Conservation (phyloP, 192 early-diverging fungal species). For the Gaertneriomyces semiglobifer region DNA sequence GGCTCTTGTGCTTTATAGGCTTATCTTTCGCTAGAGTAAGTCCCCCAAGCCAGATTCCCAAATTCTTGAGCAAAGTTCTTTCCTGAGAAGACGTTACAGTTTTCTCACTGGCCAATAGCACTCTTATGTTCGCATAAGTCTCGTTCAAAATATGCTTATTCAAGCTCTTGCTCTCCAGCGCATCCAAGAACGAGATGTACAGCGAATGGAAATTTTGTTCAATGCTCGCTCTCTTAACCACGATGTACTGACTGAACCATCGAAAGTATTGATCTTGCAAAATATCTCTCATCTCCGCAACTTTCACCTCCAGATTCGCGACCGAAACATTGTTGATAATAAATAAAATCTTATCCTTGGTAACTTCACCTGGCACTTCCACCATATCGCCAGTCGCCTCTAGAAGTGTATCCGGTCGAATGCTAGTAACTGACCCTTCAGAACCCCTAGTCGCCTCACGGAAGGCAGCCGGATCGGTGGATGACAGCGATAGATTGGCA, state of each 20-base stretch:
- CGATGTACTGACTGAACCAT: constrained; percentile 95
- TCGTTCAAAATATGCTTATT: constrained; percentile 78
- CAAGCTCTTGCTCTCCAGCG: constrained; percentile 65
- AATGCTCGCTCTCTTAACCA: constrained; percentile 91
- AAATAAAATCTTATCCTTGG: constrained; percentile 93
- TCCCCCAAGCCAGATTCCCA: constrained; percentile 97
- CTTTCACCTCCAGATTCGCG: constrained; percentile 79
- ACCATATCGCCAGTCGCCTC: constrained; percentile 41
- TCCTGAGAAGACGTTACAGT: constrained; percentile 87
- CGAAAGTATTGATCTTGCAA: constrained; percentile 61
- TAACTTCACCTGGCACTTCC: constrained; percentile 56
- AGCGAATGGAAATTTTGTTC: constrained; percentile 96
- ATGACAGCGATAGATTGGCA: constrained; percentile 15
- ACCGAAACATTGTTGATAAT: constrained; percentile 93
- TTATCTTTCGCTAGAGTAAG: constrained; percentile 92
- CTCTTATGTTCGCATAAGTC: constrained; percentile 81
- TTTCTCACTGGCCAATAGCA: constrained; percentile 89
- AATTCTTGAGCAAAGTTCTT: constrained; percentile 86
- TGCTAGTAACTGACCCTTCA: constrained; percentile 52
- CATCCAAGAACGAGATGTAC: constrained; percentile 82
- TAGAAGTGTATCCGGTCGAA: constrained; percentile 53
- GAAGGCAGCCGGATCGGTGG: neutral
- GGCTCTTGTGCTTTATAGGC: constrained; percentile 93
- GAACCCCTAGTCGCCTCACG: constrained; percentile 15
- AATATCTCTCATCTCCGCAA: constrained; percentile 70